Evolutionary conservation across 371 early-diverging fungal genomes (phyloP).

Genomic region (Mortierella sp.): DNA sequence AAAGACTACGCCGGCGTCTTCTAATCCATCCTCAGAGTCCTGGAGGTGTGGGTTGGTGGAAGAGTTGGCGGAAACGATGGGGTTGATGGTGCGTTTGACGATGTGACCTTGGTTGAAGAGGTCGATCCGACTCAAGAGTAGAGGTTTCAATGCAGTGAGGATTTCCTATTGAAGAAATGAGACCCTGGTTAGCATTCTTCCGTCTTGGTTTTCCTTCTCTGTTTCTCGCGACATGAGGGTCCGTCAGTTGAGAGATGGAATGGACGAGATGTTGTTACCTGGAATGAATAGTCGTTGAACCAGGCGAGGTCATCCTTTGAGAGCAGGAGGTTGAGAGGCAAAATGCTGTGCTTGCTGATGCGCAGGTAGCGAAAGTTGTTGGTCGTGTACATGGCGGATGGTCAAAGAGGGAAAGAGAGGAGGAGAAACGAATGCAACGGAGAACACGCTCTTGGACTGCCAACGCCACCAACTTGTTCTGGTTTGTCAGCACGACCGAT

Average conservation of each 20-base stretch:
- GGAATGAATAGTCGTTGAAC: constrained; percentile 53
- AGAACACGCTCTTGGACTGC: background rate
- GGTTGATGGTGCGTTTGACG: constrained; percentile 15
- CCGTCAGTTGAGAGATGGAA: no score
- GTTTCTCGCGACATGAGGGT: background rate
- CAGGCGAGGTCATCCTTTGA: constrained; percentile 51
- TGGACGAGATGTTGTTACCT: constrained; percentile 18
- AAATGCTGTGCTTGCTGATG: constrained; percentile 36
- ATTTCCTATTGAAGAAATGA: constrained; percentile 25
- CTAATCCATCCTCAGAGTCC: constrained; percentile 33
- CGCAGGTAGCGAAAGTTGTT: constrained; percentile 51
- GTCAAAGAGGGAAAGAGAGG: background rate
- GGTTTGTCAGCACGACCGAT: background rate
- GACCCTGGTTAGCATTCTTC: background rate
- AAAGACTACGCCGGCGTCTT: constrained; percentile 44
- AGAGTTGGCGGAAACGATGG: constrained; percentile 7
- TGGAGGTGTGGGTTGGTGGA: background rate
- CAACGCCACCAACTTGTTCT: constrained; percentile 12
- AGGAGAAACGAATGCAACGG: background rate
- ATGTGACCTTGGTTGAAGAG: constrained; percentile 38
- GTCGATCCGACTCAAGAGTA: constrained; percentile 33
- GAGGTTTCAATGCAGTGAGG: constrained; percentile 37
- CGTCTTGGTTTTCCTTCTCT: background rate
- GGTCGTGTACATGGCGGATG: constrained; percentile 27
- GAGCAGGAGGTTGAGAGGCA: constrained; percentile 45